Evolutionary conservation across 2,329 filamentous ascomycete genomes (phyloP).

Genomic region (Phialemonium atrogriseum): DNA sequence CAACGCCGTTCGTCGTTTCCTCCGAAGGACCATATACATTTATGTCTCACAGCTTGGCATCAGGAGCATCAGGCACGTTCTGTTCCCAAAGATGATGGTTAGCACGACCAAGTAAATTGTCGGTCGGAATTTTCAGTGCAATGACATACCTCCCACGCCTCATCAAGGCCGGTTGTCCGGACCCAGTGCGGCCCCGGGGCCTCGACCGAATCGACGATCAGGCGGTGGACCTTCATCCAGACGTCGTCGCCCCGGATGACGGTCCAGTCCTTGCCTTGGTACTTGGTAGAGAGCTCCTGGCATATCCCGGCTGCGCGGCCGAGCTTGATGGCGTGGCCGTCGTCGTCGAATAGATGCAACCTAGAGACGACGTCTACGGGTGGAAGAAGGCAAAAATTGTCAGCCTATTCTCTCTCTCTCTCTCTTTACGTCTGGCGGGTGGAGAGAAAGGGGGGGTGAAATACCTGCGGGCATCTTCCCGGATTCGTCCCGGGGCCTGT

Average conservation of each 20-base stretch:
- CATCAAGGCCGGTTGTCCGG: slow-evolving; percentile 51
- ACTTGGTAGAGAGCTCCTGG: slow-evolving; percentile 40
- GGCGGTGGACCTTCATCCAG: slow-evolving; percentile 53
- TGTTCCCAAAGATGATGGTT: too few relatives aligned
- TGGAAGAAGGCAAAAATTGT: too few relatives aligned
- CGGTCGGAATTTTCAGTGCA: not conserved
- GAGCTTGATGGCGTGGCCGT: slow-evolving; percentile 76
- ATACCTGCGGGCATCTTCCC: slow-evolving; percentile 32
- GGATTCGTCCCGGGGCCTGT: slow-evolving; percentile 39
- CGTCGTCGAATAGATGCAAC: slow-evolving; percentile 50
- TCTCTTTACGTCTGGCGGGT: too few relatives aligned
- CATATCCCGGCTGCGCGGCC: slow-evolving; percentile 61
- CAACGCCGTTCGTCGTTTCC: too few relatives aligned
- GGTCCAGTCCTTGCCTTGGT: slow-evolving; percentile 37
- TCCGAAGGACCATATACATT: too few relatives aligned
- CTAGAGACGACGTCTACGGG: slow-evolving; percentile 38
- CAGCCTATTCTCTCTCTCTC: too few relatives aligned
- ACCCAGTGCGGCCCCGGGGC: slow-evolving; percentile 48
- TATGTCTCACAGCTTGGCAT: slow-evolving; percentile 1
- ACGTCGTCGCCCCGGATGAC: slow-evolving; percentile 44
- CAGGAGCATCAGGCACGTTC: not conserved
- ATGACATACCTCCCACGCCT: slow-evolving; percentile 49
- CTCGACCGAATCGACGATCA: slow-evolving; percentile 56
- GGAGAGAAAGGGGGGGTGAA: slow-evolving; percentile 12
- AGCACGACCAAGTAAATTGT: slow-evolving; percentile 1